Conservation (phyloP, 2,329 filamentous ascomycete species). For the Orbilia javanica region DNA sequence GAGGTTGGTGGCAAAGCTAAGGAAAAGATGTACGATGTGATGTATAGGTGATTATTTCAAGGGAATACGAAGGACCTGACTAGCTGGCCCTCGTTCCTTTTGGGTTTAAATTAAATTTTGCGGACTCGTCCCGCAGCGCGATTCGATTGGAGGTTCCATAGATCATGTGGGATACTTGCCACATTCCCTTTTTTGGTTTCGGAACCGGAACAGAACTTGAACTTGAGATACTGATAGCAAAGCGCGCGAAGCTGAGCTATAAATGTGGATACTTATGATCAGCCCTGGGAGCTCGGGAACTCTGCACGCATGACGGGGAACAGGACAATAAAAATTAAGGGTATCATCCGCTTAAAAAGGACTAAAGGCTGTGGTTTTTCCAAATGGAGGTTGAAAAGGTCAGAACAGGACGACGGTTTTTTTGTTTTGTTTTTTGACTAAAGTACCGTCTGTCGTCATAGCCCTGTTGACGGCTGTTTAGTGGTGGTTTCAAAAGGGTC, state of each 20-base stretch:
- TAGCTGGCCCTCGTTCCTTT: background rate
- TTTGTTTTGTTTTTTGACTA: background rate
- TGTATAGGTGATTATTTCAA: too few species aligned
- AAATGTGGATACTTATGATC: constrained; percentile 11
- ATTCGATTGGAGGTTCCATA: constrained; percentile 1
- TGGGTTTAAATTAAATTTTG: background rate
- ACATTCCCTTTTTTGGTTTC: background rate
- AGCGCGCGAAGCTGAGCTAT: constrained; percentile 2
- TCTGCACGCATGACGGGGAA: constrained; percentile 4
- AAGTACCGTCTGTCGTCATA: constrained; percentile 5
- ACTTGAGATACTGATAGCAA: background rate
- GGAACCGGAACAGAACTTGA: background rate
- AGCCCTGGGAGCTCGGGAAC: constrained; percentile 30
- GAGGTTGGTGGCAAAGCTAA: constrained; percentile 19
- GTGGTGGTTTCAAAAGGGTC: background rate
- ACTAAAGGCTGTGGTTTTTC: background rate
- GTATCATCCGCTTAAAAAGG: constrained; percentile 8
- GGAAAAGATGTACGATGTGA: background rate
- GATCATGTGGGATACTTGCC: constrained; percentile 12
- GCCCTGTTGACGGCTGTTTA: background rate
- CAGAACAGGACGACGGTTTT: background rate
- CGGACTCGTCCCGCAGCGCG: constrained; percentile 13
- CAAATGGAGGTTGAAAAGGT: background rate
- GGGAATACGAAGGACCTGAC: background rate
- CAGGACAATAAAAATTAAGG: background rate